Conservation (phyloP, 768 basidiomycete species). For the Neoboletus subvelutipes region DNA sequence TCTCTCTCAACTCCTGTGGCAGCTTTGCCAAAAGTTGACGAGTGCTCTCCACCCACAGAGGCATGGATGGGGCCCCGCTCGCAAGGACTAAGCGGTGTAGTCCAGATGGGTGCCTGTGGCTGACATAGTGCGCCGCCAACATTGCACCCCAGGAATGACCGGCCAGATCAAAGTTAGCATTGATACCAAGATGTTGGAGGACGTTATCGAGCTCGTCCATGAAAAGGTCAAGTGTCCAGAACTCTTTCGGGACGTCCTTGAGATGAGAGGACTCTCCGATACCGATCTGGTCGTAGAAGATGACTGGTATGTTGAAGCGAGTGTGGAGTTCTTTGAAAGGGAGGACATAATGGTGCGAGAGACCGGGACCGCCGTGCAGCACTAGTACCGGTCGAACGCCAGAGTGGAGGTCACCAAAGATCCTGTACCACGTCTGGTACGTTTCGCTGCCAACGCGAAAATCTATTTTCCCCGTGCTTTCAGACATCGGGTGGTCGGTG, state of each 20-base stretch:
- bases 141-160: constrained; percentile 65
- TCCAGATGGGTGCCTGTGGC: constrained; percentile 38
- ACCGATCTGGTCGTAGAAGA: constrained; percentile 55
- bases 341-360: constrained; percentile 41
- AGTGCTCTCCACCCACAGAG: constrained; percentile 28
- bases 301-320: constrained; percentile 36
- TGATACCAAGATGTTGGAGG: constrained; percentile 41
- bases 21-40: constrained; percentile 26
- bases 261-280: constrained; percentile 45
- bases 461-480: constrained; percentile 22
- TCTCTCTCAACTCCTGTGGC: constrained; percentile 27
- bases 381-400: constrained; percentile 37
- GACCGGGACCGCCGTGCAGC: constrained; percentile 48
- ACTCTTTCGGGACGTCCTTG: constrained; percentile 22
- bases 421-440: constrained; percentile 45
- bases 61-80: constrained; percentile 33
- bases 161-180: constrained; percentile 41
- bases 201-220: constrained; percentile 54
- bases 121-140: constrained; percentile 43
- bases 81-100: constrained; percentile 37
- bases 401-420: constrained; percentile 41
- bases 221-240: constrained; percentile 51
- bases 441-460: constrained; percentile 20
- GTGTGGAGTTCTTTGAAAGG: constrained; percentile 36
- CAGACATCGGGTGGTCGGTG: constrained; percentile 13